phyloP scores from a whole-genome alignment of 306 rosid species.

The Prunus padus region DNA sequence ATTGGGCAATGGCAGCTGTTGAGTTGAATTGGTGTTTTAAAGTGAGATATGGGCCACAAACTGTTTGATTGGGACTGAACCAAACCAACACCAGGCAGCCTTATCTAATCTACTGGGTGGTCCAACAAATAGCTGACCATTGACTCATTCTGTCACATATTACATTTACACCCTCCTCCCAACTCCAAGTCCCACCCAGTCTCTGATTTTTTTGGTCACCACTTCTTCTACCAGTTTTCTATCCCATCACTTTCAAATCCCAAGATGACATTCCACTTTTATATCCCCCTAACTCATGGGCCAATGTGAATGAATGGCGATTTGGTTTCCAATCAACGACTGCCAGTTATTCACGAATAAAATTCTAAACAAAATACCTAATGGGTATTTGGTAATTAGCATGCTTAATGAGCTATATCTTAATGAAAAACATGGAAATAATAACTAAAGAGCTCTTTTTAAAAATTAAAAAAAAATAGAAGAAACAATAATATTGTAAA shows the following conservation, averaged over 20 bases:
- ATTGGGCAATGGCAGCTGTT: not conserved
- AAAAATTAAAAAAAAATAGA: no score
- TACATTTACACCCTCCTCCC: not conserved
- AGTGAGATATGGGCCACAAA: conserved; percentile 30
- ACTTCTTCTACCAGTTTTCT: not conserved
- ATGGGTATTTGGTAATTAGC: not conserved
- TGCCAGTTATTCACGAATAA: not conserved
- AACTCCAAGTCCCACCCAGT: not conserved
- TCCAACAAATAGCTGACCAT: conserved; percentile 26
- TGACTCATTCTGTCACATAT: conserved; percentile 5
- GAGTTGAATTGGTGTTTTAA: not conserved
- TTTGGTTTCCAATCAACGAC: no score
- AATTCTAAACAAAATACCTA: no score
- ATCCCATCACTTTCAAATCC: not conserved
- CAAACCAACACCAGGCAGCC: not conserved
- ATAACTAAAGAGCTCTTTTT: not conserved
- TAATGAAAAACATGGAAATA: not conserved
- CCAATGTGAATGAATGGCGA: no score
- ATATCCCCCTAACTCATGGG: not conserved
- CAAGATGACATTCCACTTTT: not conserved
- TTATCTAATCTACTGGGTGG: conserved; percentile 15
- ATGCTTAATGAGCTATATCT: not conserved
- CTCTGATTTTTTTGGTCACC: not conserved
- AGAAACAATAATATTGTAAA: not conserved
- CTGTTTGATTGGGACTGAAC: conserved; percentile 18